Base-by-base conservation (phyloP, 305 asterid genomes). In the Striga hermonthica region DNA sequence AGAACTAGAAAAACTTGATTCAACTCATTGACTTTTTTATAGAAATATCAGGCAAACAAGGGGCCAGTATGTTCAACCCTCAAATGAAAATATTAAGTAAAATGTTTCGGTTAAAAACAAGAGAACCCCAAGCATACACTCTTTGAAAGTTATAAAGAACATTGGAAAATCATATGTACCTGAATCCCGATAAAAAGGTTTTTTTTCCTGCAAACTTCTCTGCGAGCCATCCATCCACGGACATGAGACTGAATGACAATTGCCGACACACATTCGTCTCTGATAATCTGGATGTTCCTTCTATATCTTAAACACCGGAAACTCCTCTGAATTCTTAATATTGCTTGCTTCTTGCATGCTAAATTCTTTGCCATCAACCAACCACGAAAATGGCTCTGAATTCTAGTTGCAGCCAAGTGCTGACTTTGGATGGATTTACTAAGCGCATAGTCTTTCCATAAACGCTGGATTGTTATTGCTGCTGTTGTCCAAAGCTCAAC, bases 201-300 rank as follows among this genome's bases (percentile, higher is more conserved):
- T 60, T 69, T 86, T 57, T 78, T 78, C 74, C 69, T 73, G 70
- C 56, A 48, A 64, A 71, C 80, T 61, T 73, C 67, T 84, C 74
- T 81, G 34, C 81, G 79, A 59, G 92, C 85, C 70, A 79, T 72
- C 95, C 89, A 87, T 66, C 91, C 84, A 67, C 90, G 95, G 60
- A 77, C 62, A 79, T 80, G 85, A 67, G 89, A 76, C 72, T 91
- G 98, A 74, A 88, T 82, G 49, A 69, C 53, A 41, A 81, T 72
- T 50, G 87, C 87, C 1, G 96, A 82, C 34, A 28, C 44, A 50
- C 71, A 57, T 81, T 71, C 71, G 77, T 67, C 78, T 70, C 68
- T 77, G 62, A 69, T 78, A 69, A 67, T 74, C 68, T 78, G 81
- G 62, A 79, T 73, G 50, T 78, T 74, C 75, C 80, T 77, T 80